Base-by-base conservation (phyloP, 2,329 filamentous ascomycete genomes). In the Arthrobotrys pseudoclavata region DNA sequence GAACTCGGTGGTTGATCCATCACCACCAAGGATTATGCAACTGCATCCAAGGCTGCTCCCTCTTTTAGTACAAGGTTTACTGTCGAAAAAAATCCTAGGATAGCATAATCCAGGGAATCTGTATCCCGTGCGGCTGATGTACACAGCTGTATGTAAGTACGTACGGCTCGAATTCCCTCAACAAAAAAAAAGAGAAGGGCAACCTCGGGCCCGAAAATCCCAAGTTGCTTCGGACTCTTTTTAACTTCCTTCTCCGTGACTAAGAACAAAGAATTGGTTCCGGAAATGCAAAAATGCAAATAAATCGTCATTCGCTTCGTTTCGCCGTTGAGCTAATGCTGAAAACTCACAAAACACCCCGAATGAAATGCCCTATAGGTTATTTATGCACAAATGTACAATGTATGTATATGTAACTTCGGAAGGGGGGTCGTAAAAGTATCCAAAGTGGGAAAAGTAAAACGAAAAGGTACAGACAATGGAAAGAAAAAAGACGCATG, bases 261-360 rank as follows among this genome's bases (percentile, higher is more conserved):
- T 31, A 31, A 31, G 18, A 50, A 50, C 13, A 22, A 50, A 22
- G 22, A 50, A 50, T 1, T 10, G 13, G 4, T 2, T 48, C 47
- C 6, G 13, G 42, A 6, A 40, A 67, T 45, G 62, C 47, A 45
- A 22, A 55, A 68, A 40, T 40, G 37, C 37, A 40, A 40, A 40
- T 62, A 50, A 50, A 24, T 71, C 47, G 57, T 37, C 45, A 34
- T 45, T 31, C 15, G 18, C 9, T 42, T 40, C 12, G 12, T 31
- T 52, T 42, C 62, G 13, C 29, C n/a, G 37, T 31, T 62, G 68
- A 45, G 42, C 42, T 45, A 18, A 45, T 45, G 42, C 42, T 45
- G 53, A 63, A 53, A 50, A 68, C 47, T 37, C 50, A 67, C 60
- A 74, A 60, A 74, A 74, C 48, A 66, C 48, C 69, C 37, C 29